Evolutionary conservation across 2,329 filamentous ascomycete genomes (phyloP).

Genomic region (Colletotrichum sp.): DNA sequence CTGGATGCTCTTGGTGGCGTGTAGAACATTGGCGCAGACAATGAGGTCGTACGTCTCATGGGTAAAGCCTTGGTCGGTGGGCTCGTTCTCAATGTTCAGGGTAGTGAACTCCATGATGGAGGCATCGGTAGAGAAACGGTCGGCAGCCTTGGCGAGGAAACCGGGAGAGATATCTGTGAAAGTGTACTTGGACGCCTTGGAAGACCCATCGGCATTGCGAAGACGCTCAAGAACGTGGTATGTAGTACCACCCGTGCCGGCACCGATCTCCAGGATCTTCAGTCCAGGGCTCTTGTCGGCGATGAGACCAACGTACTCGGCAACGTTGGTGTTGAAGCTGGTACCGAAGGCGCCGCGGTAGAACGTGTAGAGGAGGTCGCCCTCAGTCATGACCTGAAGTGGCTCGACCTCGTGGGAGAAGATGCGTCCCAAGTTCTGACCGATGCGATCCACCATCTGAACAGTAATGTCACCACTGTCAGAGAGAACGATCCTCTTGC

Average conservation of each 20-base stretch:
- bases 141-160: slow-evolving; percentile 43
- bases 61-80: slow-evolving; percentile 36
- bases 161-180: slow-evolving; percentile 50
- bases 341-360: slow-evolving; percentile 27
- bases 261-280: slow-evolving; percentile 9
- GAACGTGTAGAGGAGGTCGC: slow-evolving; percentile 35
- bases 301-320: slow-evolving; percentile 17
- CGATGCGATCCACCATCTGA: slow-evolving; percentile 11
- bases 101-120: slow-evolving; percentile 25
- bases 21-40: slow-evolving; percentile 34
- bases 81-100: slow-evolving; percentile 36
- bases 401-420: slow-evolving; percentile 36
- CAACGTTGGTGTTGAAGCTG: slow-evolving; percentile 14
- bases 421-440: slow-evolving; percentile 31
- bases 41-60: slow-evolving; percentile 38
- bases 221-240: slow-evolving; percentile 14
- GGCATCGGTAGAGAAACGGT: slow-evolving; percentile 29
- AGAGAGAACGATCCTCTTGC: slow-evolving; percentile 6
- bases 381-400: slow-evolving; percentile 39
- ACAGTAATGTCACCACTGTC: slow-evolving; percentile 14
- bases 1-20: slow-evolving; percentile 32
- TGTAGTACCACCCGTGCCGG: slow-evolving; percentile 9
- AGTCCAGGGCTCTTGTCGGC: slow-evolving; percentile 27
- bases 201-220: slow-evolving; percentile 2
- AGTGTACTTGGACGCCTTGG: slow-evolving; percentile 34